Percentiles rank a stretch among this genome's conserved stretches.
phyloP scores from a whole-genome alignment of 2,329 filamentous ascomycete species.

The Trichoderma simmonsii region DNA sequence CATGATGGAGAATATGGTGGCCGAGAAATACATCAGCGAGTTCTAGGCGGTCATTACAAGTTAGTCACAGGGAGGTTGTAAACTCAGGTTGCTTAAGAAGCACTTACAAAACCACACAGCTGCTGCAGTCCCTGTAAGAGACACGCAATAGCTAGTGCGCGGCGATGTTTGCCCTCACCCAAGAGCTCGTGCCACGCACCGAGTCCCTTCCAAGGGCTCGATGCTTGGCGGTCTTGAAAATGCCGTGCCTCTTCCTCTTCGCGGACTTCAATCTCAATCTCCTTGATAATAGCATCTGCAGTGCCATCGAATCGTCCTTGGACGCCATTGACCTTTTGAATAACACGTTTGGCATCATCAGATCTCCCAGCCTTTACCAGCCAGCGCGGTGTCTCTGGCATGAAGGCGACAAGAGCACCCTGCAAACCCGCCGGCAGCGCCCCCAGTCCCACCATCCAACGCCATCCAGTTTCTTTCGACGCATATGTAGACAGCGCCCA shows the following conservation, averaged over 20 bases:
- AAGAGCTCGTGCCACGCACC: constrained; percentile 54
- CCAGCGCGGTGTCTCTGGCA: constrained; percentile 90
- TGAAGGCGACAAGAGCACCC: constrained; percentile 60
- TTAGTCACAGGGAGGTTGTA: neutral
- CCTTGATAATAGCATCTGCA: constrained; percentile 59
- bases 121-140: constrained; percentile 85
- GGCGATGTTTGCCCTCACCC: constrained; percentile 59
- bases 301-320: constrained; percentile 41
- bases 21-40: constrained; percentile 88
- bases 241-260: constrained; percentile 59
- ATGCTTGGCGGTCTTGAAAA: constrained; percentile 30
- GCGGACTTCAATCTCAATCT: constrained; percentile 72
- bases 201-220: constrained; percentile 36
- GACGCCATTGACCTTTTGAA: constrained; percentile 62
- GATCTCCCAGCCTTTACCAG: constrained; percentile 67
- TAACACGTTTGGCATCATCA: constrained; percentile 60
- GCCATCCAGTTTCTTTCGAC: constrained; percentile 62
- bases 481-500: constrained; percentile 66
- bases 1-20: constrained; percentile 74
- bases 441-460: constrained; percentile 88
- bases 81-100: neutral
- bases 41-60: constrained; percentile 48
- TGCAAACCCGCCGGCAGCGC: constrained; percentile 74
- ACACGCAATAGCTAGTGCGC: constrained; percentile 81
- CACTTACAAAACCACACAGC: constrained; percentile 73